A percentile compares a stretch with the other conserved stretches of the same genome.
Evolutionary conservation across 2,329 filamentous ascomycete species (phyloP).

Genomic region (Dactylonectria estremocensis): DNA sequence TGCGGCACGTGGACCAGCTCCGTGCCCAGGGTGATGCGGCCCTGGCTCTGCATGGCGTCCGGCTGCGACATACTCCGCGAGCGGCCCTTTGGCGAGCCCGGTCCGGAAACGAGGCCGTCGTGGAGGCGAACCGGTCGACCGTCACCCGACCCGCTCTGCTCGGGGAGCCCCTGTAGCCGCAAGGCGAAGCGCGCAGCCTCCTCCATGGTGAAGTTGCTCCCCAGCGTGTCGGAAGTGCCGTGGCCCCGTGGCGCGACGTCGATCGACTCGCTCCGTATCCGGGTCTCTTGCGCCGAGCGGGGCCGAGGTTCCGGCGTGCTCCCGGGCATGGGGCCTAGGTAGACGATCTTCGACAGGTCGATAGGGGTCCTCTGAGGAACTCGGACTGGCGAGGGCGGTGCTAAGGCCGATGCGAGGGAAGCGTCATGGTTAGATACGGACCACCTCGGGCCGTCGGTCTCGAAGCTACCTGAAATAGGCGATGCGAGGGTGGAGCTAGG

Average conservation of each 20-base stretch:
- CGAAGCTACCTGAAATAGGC: slow-evolving; percentile 30
- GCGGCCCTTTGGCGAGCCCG: neutral
- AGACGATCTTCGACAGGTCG: slow-evolving; percentile 67
- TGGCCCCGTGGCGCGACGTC: slow-evolving; percentile 18
- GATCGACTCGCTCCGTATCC: slow-evolving; percentile 18
- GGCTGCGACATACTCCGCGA: slow-evolving; percentile 14
- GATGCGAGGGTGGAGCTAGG: slow-evolving; percentile 37
- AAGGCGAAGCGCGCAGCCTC: slow-evolving; percentile 58
- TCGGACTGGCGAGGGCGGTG: slow-evolving; percentile 28
- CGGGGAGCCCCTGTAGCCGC: slow-evolving; percentile 29
- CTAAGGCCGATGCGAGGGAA: slow-evolving; percentile 19
- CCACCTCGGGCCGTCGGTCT: slow-evolving; percentile 20
- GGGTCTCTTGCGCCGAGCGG: slow-evolving; percentile 6
- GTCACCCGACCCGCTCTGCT: slow-evolving; percentile 6
- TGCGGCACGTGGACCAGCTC: slow-evolving; percentile 69
- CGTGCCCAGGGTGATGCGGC: slow-evolving; percentile 60
- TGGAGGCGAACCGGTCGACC: slow-evolving; percentile 8
- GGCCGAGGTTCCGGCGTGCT: slow-evolving; percentile 56
- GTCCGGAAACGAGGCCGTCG: slow-evolving; percentile 21
- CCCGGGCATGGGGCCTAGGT: slow-evolving; percentile 68
- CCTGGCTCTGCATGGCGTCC: slow-evolving; percentile 50
- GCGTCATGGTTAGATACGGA: slow-evolving; percentile 29
- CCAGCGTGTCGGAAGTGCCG: slow-evolving; percentile 60
- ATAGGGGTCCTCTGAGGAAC: slow-evolving; percentile 66
- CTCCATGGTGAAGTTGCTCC: slow-evolving; percentile 71